A percentile compares a stretch with the other conserved stretches of the same genome.
Evolutionary conservation across 2,329 filamentous ascomycete species (phyloP).

Genomic region (Metarhizium anisopliae): DNA sequence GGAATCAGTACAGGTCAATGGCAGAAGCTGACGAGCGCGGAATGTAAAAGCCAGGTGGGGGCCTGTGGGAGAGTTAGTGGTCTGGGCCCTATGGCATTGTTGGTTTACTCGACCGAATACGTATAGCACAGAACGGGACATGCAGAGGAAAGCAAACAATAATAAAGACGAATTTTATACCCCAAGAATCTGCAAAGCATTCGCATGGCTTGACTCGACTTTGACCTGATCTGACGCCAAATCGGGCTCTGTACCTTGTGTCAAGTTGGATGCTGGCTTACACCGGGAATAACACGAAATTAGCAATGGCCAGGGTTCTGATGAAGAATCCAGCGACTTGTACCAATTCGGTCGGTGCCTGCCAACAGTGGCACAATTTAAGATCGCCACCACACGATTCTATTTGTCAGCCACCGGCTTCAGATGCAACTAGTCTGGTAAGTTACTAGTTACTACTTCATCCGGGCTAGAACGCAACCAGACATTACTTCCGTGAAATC

Average conservation of each 20-base stretch:
- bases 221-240: too few relatives aligned
- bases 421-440: too few relatives aligned
- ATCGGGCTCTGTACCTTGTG: too few relatives aligned
- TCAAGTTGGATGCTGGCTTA: background rate
- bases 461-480: background rate
- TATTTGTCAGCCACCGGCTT: too few relatives aligned
- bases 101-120: background rate
- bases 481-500: background rate
- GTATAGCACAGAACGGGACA: background rate
- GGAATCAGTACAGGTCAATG: background rate
- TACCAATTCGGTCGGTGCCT: background rate
- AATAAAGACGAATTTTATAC: conserved; percentile 15
- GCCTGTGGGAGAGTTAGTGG: background rate
- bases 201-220: conserved; percentile 11
- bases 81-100: background rate
- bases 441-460: background rate
- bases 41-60: background rate
- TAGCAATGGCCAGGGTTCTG: background rate
- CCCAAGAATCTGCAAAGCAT: conserved; percentile 21
- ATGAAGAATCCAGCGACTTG: background rate
- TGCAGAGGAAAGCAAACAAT: background rate
- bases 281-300: background rate
- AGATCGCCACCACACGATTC: background rate
- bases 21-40: background rate
- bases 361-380: background rate